phyloP scores from a whole-genome alignment of 352 stramenopile genomes.

The Phytopythium litorale region DNA sequence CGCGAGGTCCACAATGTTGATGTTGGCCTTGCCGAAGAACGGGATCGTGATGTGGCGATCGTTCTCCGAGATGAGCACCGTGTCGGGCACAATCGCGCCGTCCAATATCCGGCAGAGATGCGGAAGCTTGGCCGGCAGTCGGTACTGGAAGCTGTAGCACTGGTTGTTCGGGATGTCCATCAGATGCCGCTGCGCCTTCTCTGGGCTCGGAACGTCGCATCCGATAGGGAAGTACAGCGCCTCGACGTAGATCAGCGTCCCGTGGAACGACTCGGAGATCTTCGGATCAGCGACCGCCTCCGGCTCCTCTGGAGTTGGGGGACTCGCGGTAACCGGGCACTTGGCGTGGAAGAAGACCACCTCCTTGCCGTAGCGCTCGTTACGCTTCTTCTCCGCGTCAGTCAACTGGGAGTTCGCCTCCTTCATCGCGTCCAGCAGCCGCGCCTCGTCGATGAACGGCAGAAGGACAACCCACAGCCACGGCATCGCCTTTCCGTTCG shows the following conservation, averaged over 20 bases:
- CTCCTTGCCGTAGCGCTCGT: conserved; percentile 77
- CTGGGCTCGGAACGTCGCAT: conserved; percentile 66
- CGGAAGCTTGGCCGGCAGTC: conserved; percentile 37
- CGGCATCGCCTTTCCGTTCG: conserved; percentile 98
- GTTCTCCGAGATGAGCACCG: conserved; percentile 47
- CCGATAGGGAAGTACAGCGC: conserved; percentile 72
- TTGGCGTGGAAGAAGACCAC: conserved; percentile 83
- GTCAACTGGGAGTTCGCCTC: conserved; percentile 61
- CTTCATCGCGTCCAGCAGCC: conserved; percentile 90
- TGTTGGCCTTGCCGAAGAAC: conserved; percentile 81
- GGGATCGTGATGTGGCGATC: conserved; percentile 73
- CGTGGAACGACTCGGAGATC: conserved; percentile 65
- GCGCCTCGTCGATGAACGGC: conserved; percentile 98
- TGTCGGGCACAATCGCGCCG: conserved; percentile 30
- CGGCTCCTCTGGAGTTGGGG: conserved; percentile 34
- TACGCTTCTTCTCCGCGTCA: conserved; percentile 77
- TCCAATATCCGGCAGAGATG: conserved; percentile 64
- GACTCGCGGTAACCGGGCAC: conserved; percentile 37
- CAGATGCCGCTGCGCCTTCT: conserved; percentile 68
- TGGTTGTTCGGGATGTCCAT: conserved; percentile 84
- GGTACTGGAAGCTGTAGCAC: conserved; percentile 84
- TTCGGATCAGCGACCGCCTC: conserved; percentile 41
- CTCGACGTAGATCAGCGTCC: conserved; percentile 68
- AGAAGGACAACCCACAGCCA: conserved; percentile 99
- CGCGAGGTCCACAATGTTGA: conserved; percentile 82